Conservation (phyloP, 75 land plant species). For the Cryptomeria japonica region DNA sequence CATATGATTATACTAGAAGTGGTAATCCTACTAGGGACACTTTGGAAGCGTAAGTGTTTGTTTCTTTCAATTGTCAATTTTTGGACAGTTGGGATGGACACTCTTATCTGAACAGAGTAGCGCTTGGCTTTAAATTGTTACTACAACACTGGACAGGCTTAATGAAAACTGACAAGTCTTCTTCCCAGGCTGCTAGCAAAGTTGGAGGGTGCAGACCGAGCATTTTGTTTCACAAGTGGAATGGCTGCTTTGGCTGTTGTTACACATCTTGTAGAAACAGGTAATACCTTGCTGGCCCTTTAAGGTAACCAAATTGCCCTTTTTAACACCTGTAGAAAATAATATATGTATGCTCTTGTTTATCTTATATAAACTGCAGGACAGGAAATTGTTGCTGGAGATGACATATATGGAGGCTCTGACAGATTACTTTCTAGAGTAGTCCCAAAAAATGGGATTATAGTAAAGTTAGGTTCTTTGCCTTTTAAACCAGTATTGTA, state of each 20-base stretch:
- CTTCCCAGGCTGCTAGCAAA: constrained; percentile 72
- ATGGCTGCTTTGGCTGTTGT: constrained; percentile 94
- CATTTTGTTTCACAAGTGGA: constrained; percentile 94
- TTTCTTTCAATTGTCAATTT: neutral
- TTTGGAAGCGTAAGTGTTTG: constrained; percentile 64
- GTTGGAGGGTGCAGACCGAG: constrained; percentile 88
- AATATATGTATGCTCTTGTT: neutral
- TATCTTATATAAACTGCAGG: constrained; percentile 40
- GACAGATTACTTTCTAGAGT: constrained; percentile 88
- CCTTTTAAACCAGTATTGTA: constrained; percentile 5
- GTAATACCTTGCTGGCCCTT: constrained; percentile 20
- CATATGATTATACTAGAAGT: constrained; percentile 98
- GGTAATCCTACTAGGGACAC: constrained; percentile 93
- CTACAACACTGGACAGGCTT: neutral
- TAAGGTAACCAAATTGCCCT: neutral
- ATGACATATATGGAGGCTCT: constrained; percentile 96
- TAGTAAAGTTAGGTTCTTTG: constrained; percentile 70
- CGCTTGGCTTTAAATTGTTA: neutral
- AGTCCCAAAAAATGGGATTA: constrained; percentile 67
- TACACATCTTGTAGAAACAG: constrained; percentile 81
- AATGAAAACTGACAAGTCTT: neutral
- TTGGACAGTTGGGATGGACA: neutral
- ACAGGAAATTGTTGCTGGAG: constrained; percentile 95
- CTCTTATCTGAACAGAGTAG: neutral
- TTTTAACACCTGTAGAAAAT: neutral